Evolutionary conservation across 805 yeast genomes (phyloP), one percentile per base, ranked within the genome.

Genomic region (Candida pseudoglaebosa): DNA sequence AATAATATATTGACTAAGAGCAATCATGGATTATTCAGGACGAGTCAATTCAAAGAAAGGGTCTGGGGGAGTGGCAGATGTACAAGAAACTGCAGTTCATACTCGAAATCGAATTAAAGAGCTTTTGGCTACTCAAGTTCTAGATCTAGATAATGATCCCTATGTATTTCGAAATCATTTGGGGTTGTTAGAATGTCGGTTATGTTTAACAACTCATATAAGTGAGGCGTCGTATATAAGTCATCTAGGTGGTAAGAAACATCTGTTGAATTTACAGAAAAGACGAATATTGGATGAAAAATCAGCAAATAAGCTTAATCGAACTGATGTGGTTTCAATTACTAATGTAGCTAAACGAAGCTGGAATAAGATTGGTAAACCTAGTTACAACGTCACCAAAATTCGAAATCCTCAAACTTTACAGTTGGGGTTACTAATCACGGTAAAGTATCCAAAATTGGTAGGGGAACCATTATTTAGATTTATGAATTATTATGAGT

Each of bases 21-120:
- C n/a, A 16, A 43, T 28, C 4, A 89, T 89, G 97, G 96, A 89
- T 58, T 86, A 86, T 54, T 90, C 87, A 45, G 85, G 84, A 49
- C 65, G 96, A 52, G 95, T 85, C 2, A 96, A 96, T 32, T 83
- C 95, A 5, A 89, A 89, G 61, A 80, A 86, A 56, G 96, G 96
- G 7, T 78, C 83, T 20, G 97, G 96, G 48, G 96, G 95, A 5
- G 70, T 89, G 14, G 96, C 96, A 1, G 84, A 85, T 4, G 65
- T 69, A 32, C 75, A 79, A 15, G 89, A 84, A 46, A 69, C 81
- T 5, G 84, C 85, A 50, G 75, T 79, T 4, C 82, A 82, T 32
- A 70, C 90, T 34, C 68, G 81, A 40, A 79, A 79, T 41, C 72
- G 95, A 28, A 74, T 88, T 6, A 73, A 80, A 30, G 78, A 83